Evolutionary conservation across 495 filamentous ascomycete species (phyloP).

Genomic region (Podospora didyma): DNA sequence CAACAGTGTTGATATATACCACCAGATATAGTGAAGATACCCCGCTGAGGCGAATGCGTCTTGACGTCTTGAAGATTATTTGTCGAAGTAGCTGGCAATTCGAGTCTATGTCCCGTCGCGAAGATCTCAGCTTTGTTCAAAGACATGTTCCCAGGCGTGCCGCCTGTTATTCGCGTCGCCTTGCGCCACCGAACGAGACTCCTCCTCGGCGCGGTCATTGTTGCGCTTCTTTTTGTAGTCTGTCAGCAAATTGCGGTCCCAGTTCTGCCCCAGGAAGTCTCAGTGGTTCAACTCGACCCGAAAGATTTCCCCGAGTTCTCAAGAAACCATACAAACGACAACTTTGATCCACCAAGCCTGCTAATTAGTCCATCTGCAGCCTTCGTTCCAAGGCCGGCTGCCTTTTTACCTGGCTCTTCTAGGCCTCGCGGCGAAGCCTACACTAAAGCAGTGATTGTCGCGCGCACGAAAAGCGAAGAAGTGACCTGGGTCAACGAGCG

Average conservation of each 20-base stretch:
- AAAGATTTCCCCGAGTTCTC: background rate
- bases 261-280: background rate
- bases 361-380: background rate
- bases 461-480: constrained; percentile 50
- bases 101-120: background rate
- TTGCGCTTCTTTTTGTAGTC: background rate
- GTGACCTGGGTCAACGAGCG: constrained; percentile 52
- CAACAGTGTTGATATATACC: background rate
- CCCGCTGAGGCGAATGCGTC: background rate
- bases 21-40: background rate
- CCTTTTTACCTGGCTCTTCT: constrained; percentile 29
- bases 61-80: background rate
- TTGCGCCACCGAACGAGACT: constrained; percentile 4
- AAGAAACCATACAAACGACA: background rate
- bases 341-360: background rate
- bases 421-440: constrained; percentile 43
- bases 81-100: background rate
- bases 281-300: background rate
- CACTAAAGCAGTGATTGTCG: constrained; percentile 54
- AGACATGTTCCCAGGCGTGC: constrained; percentile 2
- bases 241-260: background rate
- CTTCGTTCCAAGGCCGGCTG: background rate
- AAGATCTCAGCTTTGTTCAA: background rate
- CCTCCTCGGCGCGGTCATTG: background rate
- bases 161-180: background rate